Base-by-base conservation (phyloP, 495 filamentous ascomycete genomes). In the Podospora tetraspora region DNA sequence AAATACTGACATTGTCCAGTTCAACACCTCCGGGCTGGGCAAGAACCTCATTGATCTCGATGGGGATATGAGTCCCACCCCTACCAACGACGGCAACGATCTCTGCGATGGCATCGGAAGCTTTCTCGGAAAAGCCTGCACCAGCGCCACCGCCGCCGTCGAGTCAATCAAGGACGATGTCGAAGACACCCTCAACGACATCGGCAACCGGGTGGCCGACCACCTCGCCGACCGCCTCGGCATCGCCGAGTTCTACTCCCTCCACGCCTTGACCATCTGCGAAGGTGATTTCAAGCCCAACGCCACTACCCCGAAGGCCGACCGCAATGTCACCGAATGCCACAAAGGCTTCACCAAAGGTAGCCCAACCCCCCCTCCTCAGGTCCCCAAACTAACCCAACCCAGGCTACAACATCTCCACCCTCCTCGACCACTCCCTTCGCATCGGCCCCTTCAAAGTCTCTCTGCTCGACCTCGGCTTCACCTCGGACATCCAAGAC, bases 181-280 rank as follows among this genome's bases (percentile, higher is more conserved):
- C 52, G 64, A 66, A 58, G 72, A 73, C 60, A 62, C 73, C 7
- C 70, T 83, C 63, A 69, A 71, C 66, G 70, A 77, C 32, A 72
- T 79, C 24, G 58, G 24, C 8, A 70, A 73, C 57, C 63, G 58
- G 27, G 62, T 68, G 1, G 62, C 61, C 61, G 82, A 84, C 68
- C 72, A 79, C 52, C 62, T 87, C 16, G 80, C 82, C 1, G 70
- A 77, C 6, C 69, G 81, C 3, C 80, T 88, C 6, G 85, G 85
- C 16, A 82, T 91, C 62, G 81, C 86, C n/a, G 83, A 91, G 70
- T 96, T 89, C 79, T 94, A 94, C 78, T 88, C 87, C 57, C 72
- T 88, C 23, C 90, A 94, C 71, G 73, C 92, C 62, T 85, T 92
- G 78, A 83, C 87, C 66, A 85, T 88, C 72, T 94, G 92, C 70